Base-by-base conservation (phyloP, 1,139 yeast genomes). In the Saccharomyces hybrid region DNA sequence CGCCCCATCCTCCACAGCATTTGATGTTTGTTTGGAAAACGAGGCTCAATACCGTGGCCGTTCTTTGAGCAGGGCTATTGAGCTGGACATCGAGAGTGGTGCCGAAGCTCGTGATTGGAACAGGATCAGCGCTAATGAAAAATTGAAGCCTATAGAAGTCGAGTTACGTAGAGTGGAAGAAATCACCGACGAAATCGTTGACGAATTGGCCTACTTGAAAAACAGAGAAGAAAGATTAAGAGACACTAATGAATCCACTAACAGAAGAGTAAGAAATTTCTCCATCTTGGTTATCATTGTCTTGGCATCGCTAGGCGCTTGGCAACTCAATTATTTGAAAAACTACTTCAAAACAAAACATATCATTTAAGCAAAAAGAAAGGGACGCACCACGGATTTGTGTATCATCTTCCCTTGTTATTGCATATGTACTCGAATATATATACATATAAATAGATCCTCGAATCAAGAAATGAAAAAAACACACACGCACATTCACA, bases 101-200 rank as follows among this genome's bases (percentile, higher is more conserved):
- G 88, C 97, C 54, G 89, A 91, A 64, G 98, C 98, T 46, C 85
- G 98, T 73, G 98, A 93, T 74, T 93, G 98, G 98, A 89, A 89
- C 69, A 90, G 95, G 27, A 78, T 90, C 60, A 97, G 91, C 75
- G 91, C 96, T 46, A 81, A 88, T 50, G 98, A 91, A 73, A 88
- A 89, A 70, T 83, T 93, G 73, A 88, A 87, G 75, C 98, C 99
- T 9, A 82, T 86, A 50, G 99, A 93, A 73, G 84, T 90, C 54
- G 96, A 88, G 66, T 78, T 93, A 70, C 84, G 91, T 71, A 84
- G 88, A 69, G 76, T 91, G 57, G 91, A 88, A 70, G 96, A 87
- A 68, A 73, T 88, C 73, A 82, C 95, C 52, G 84, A 81, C 58
- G 98, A 93, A 74, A 81, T 93, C 64, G 79, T 78, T 58, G 75